Conservation (phyloP, 164 flowering plant genomes). For the Kingdonia uniflora region DNA sequence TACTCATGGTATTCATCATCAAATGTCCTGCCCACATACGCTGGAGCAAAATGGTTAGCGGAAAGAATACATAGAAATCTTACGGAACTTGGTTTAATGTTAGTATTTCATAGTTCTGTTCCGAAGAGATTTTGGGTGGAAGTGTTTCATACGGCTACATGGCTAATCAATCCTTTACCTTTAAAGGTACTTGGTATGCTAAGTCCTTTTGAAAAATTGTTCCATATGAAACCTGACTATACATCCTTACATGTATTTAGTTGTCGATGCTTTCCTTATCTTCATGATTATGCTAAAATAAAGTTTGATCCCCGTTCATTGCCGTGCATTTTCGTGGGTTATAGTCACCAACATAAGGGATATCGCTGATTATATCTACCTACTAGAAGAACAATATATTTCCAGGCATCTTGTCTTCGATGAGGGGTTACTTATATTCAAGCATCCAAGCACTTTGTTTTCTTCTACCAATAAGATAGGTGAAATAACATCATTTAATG, state of each 20-base stretch:
- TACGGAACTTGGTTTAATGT: background rate
- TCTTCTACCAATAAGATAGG: no score
- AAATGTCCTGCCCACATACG: background rate
- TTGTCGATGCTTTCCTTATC: background rate
- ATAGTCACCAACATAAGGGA: background rate
- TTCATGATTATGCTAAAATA: background rate
- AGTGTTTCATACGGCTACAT: background rate
- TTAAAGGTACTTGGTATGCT: background rate
- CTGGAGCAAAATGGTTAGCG: conserved; percentile 6
- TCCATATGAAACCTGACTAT: no score
- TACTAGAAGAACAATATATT: background rate
- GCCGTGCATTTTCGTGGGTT: conserved; percentile 5
- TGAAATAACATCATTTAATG: no score
- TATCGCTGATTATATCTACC: conserved; percentile 1
- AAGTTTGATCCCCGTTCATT: background rate
- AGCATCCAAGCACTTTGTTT: no score
- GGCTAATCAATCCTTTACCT: background rate
- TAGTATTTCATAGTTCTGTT: background rate
- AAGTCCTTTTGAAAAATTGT: no score
- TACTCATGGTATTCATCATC: background rate
- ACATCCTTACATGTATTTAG: background rate
- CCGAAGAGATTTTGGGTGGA: background rate
- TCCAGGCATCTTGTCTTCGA: background rate
- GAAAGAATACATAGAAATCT: background rate
- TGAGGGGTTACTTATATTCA: background rate